Conservation (phyloP, 179 eudicot species). For the Dionaea muscipula region DNA sequence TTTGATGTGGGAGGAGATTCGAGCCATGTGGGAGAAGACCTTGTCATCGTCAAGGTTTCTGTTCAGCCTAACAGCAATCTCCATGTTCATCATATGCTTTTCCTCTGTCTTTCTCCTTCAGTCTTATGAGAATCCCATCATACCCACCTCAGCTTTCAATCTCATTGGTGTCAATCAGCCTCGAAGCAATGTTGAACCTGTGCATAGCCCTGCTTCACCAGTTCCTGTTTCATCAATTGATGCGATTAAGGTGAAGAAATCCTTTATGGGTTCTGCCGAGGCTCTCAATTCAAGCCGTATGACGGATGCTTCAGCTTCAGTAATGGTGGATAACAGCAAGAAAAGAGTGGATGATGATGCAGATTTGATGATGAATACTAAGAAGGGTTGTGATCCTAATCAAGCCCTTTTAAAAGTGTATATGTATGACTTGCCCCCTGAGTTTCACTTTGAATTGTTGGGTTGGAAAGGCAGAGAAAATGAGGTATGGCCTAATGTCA, state of each 20-base stretch:
- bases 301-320: slow-evolving; percentile 1
- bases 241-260: slow-evolving; percentile 1
- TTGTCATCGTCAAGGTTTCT: slow-evolving; percentile 41
- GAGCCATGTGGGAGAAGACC: slow-evolving; percentile 47
- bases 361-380: slow-evolving; percentile 1
- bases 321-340: neutral
- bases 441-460: slow-evolving; percentile 78
- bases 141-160: slow-evolving; percentile 34
- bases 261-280: slow-evolving; percentile 10
- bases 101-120: slow-evolving; percentile 45
- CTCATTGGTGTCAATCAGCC: slow-evolving; percentile 23
- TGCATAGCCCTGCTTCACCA: slow-evolving; percentile 8
- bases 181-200: slow-evolving; percentile 4
- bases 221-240: slow-evolving; percentile 7
- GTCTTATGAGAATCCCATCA: slow-evolving; percentile 31
- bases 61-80: slow-evolving; percentile 35
- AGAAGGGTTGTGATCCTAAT: slow-evolving; percentile 21
- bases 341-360: neutral
- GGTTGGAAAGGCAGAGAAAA: slow-evolving; percentile 50
- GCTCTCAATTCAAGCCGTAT: slow-evolving; percentile 6
- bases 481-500: slow-evolving; percentile 65
- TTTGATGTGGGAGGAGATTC: slow-evolving; percentile 14
- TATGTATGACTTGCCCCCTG: slow-evolving; percentile 77
- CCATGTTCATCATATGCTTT: slow-evolving; percentile 33
- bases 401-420: slow-evolving; percentile 60